These are phyloP conservation scores for Panaeolus papilionaceus DNA, from an alignment of 768 basidiomycete species.

Conservation along the genomic window DNA sequence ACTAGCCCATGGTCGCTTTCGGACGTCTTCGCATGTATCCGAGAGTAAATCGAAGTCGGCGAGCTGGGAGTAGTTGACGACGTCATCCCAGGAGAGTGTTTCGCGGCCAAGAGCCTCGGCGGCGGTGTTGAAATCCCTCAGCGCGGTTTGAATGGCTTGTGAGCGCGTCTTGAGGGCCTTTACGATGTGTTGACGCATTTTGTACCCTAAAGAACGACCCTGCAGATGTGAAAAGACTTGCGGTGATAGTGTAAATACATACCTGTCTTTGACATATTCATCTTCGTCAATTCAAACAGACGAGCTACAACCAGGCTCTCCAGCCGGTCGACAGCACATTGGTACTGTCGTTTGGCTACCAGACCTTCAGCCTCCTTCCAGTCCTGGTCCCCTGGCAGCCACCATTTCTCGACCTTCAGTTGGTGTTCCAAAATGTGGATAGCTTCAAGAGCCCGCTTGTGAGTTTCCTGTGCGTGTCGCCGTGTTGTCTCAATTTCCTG, in stretches of 20 bases:
- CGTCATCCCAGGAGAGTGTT: slow-evolving; percentile 19
- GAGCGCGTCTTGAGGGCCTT: slow-evolving; percentile 31
- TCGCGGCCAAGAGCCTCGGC: slow-evolving; percentile 11
- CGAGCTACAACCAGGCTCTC: slow-evolving; percentile 30
- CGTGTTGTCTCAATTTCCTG: slow-evolving; percentile 16
- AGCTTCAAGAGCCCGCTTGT: slow-evolving; percentile 31
- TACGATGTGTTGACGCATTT: slow-evolving; percentile 30
- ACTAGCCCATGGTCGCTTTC: slow-evolving; percentile 25
- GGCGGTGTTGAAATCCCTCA: slow-evolving; percentile 31
- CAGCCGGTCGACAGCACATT: slow-evolving; percentile 23
- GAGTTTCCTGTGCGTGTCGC: slow-evolving; percentile 29
- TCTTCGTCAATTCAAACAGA: slow-evolving; percentile 34
- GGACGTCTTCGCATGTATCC: slow-evolving; percentile 17
- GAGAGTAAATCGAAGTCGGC: slow-evolving; percentile 23
- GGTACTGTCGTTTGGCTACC: slow-evolving; percentile 30
- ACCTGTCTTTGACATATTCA: slow-evolving; percentile 37
- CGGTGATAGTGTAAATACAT: not conserved
- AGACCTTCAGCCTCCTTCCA: slow-evolving; percentile 31
- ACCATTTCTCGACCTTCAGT: slow-evolving; percentile 27
- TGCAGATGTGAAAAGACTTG: too few relatives aligned
- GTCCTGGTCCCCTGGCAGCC: slow-evolving; percentile 32
- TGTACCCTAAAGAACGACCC: slow-evolving; percentile 30
- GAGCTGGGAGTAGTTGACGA: slow-evolving; percentile 22
- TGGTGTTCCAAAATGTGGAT: slow-evolving; percentile 30
- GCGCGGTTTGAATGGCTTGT: slow-evolving; percentile 29